phyloP scores from a whole-genome alignment of 306 rosid genomes.

The Quercus glauca region DNA sequence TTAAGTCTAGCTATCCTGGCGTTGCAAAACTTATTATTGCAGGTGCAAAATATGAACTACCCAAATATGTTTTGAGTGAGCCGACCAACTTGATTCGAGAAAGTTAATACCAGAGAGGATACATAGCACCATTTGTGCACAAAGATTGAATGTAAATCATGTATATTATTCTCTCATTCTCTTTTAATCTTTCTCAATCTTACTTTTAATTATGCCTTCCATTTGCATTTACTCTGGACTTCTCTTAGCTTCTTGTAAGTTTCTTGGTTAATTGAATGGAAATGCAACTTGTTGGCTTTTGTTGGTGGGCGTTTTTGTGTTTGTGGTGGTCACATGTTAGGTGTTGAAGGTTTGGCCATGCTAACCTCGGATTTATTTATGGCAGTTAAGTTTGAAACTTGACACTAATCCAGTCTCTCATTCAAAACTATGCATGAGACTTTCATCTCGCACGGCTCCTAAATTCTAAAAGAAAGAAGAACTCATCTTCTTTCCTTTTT shows the following conservation, averaged over 20 bases:
- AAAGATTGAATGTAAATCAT: slow-evolving; percentile 67
- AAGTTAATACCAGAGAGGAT: slow-evolving; percentile 37
- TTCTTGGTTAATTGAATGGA: not conserved
- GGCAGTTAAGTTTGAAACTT: too few relatives aligned
- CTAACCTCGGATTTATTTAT: too few relatives aligned
- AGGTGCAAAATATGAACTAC: slow-evolving; percentile 97
- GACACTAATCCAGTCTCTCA: too few relatives aligned
- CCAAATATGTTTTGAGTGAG: slow-evolving; percentile 96
- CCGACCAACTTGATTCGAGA: slow-evolving; percentile 94
- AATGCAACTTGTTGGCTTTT: too few relatives aligned
- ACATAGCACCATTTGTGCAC: slow-evolving; percentile 36
- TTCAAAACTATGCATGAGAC: too few relatives aligned
- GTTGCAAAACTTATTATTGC: slow-evolving; percentile 28
- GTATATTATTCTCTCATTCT: slow-evolving; percentile 65
- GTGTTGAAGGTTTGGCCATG: too few relatives aligned
- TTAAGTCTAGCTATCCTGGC: not conserved
- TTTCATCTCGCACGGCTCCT: too few relatives aligned
- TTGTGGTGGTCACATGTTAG: too few relatives aligned
- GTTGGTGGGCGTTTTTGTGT: too few relatives aligned
- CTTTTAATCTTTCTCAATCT: slow-evolving; percentile 47
- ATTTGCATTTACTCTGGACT: slow-evolving; percentile 30
- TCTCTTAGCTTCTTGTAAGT: slow-evolving; percentile 7
- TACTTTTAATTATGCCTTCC: slow-evolving; percentile 30
- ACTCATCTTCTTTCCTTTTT: too few relatives aligned
- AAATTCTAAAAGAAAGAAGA: too few relatives aligned